Evolutionary conservation across 2,329 filamentous ascomycete species (phyloP).

Genomic region (Nannizziopsis barbatae): DNA sequence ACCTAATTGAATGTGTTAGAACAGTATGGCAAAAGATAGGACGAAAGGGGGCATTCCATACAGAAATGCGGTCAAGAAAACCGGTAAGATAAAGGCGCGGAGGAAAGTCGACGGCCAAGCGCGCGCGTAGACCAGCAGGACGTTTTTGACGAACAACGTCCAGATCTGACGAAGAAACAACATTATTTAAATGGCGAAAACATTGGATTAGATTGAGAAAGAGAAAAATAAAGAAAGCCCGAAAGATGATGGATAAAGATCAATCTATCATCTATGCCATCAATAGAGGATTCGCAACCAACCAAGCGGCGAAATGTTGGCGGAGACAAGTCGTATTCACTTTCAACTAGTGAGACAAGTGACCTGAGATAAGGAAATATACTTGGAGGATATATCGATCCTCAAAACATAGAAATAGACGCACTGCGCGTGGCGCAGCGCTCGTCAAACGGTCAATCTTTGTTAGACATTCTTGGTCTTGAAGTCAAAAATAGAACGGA

Average conservation of each 20-base stretch:
- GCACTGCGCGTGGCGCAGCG: too few relatives aligned
- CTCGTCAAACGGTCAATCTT: too few relatives aligned
- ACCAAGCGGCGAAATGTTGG: neutral
- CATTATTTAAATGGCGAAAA: constrained; percentile 6
- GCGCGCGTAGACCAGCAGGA: constrained; percentile 44
- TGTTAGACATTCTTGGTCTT: too few relatives aligned
- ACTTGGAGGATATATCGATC: too few relatives aligned
- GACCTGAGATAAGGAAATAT: too few relatives aligned
- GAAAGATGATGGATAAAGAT: neutral
- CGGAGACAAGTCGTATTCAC: neutral
- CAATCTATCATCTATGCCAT: neutral
- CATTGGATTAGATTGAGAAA: neutral
- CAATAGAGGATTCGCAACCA: neutral
- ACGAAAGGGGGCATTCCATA: constrained; percentile 14
- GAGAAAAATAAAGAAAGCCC: neutral
- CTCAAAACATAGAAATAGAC: too few relatives aligned
- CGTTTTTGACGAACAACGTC: constrained; percentile 48
- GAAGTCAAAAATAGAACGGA: too few relatives aligned
- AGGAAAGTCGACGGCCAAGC: constrained; percentile 45
- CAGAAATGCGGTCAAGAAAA: constrained; percentile 43
- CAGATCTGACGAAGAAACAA: constrained; percentile 41
- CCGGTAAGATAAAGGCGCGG: constrained; percentile 46
- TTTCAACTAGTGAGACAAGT: too few relatives aligned
- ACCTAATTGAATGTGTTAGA: constrained; percentile 29
- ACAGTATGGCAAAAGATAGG: neutral